Evolutionary conservation across 345 rosid species (phyloP).

Genomic region (sweet orange (Citrus sinensis)): DNA sequence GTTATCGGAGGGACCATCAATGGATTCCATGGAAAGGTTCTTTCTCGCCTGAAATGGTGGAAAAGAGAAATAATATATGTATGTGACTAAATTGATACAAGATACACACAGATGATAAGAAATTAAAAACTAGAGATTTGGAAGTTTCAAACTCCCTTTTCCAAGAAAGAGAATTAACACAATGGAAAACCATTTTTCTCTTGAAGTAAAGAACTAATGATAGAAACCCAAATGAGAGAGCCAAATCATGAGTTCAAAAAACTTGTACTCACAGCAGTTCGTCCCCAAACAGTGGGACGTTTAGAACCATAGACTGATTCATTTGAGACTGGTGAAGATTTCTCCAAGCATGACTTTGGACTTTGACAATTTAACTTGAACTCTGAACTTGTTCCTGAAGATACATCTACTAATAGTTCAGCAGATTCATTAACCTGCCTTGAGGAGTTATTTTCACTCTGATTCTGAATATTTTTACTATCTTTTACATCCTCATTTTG

Average conservation of each 20-base stretch:
- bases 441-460: conserved; percentile 18
- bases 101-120: conserved; percentile 3
- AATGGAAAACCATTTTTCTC: not conserved
- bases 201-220: conserved; percentile 10
- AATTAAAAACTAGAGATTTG: not conserved
- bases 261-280: conserved; percentile 63
- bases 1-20: conserved; percentile 49
- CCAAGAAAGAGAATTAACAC: conserved; percentile 1
- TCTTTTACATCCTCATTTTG: conserved; percentile 22
- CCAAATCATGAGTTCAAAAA: conserved; percentile 2
- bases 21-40: conserved; percentile 77
- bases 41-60: conserved; percentile 59
- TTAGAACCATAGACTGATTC: conserved; percentile 35
- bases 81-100: not conserved
- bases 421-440: conserved; percentile 22
- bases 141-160: not conserved
- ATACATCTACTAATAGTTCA: conserved; percentile 22
- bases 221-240: not conserved
- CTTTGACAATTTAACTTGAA: conserved; percentile 22
- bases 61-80: conserved; percentile 10
- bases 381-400: conserved; percentile 27
- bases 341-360: conserved; percentile 30
- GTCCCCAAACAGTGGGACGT: conserved; percentile 49
- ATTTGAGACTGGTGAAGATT: conserved; percentile 34
- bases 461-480: conserved; percentile 23